These are phyloP conservation scores for Platanthera zijinensis DNA, from an alignment of 106 monocot species.

Conservation along the genomic window DNA sequence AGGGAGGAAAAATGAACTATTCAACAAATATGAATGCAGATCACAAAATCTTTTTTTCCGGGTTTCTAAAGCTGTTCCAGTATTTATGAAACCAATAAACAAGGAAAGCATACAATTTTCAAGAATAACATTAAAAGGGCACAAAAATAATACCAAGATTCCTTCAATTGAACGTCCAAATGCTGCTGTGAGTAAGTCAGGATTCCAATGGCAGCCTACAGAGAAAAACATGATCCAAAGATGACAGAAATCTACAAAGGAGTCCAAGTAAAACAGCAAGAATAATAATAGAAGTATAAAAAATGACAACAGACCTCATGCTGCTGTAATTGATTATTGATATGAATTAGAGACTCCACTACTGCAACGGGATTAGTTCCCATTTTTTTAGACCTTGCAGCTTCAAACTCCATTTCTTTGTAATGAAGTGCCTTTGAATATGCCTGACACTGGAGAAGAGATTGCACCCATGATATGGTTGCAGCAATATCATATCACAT, in stretches of 20 bases:
- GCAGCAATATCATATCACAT: background rate
- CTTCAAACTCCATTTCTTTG: constrained; percentile 99
- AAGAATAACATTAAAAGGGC: background rate
- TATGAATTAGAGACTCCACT: constrained; percentile 98
- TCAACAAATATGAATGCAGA: background rate
- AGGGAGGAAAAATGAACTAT: background rate
- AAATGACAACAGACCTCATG: constrained; percentile 62
- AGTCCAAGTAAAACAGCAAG: background rate
- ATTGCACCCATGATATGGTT: background rate
- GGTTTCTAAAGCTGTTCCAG: background rate
- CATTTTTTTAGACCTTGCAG: constrained; percentile 83
- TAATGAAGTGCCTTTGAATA: constrained; percentile 99
- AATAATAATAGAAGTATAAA: background rate
- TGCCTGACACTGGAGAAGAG: constrained; percentile 75
- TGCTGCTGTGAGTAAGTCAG: constrained; percentile 92
- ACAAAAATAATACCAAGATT: constrained; percentile 66
- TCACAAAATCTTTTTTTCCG: background rate
- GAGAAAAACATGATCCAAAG: background rate
- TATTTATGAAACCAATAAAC: background rate
- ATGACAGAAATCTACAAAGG: background rate
- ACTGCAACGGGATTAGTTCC: constrained; percentile 95
- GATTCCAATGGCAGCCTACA: constrained; percentile 94
- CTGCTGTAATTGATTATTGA: constrained; percentile 96
- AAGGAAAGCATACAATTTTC: background rate
- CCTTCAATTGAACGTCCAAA: constrained; percentile 93